A percentile compares a stretch with the other conserved stretches of the same genome.
phyloP scores from a whole-genome alignment of 2,329 filamentous ascomycete genomes.

The Diplocarpon rosae region DNA sequence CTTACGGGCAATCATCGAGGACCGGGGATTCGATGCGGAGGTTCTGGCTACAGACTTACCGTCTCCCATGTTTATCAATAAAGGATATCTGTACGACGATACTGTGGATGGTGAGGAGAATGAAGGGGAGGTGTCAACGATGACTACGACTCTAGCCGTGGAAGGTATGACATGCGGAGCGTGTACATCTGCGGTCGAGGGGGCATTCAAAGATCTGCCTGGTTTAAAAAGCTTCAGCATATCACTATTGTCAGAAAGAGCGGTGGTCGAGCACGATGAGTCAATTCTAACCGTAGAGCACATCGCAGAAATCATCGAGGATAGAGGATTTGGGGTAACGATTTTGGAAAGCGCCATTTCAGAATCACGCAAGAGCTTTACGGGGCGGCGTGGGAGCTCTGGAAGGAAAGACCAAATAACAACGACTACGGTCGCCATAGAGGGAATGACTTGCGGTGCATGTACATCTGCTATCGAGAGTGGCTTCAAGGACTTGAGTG shows the following conservation, averaged over 20 bases:
- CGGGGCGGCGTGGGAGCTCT: conserved; percentile 22
- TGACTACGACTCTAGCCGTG: conserved; percentile 60
- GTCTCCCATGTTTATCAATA: conserved; percentile 34
- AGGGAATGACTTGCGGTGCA: conserved; percentile 95
- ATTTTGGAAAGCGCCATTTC: conserved; percentile 60
- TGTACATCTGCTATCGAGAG: conserved; percentile 87
- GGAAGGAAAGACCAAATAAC: conserved; percentile 33
- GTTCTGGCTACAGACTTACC: conserved; percentile 74
- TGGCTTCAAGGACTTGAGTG: conserved; percentile 66
- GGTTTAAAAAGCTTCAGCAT: conserved; percentile 71
- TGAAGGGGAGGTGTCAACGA: conserved; percentile 19
- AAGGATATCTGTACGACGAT: conserved; percentile 28
- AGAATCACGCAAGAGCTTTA: conserved; percentile 26
- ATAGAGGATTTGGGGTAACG: conserved; percentile 70
- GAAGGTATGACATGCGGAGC: conserved; percentile 89
- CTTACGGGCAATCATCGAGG: conserved; percentile 78
- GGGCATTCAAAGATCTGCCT: conserved; percentile 62
- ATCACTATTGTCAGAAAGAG: conserved; percentile 72
- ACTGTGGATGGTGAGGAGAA: conserved; percentile 25
- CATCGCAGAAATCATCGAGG: conserved; percentile 49
- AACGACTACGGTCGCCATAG: conserved; percentile 78
- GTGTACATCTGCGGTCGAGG: conserved; percentile 76
- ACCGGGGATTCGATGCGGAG: conserved; percentile 82
- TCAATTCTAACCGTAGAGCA: conserved; percentile 38
- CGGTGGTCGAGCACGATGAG: conserved; percentile 73